A percentile compares a stretch with the other conserved stretches of the same genome.
Evolutionary conservation across 768 basidiomycete species (phyloP).

Genomic region (Candolleomyces efflorescens): DNA sequence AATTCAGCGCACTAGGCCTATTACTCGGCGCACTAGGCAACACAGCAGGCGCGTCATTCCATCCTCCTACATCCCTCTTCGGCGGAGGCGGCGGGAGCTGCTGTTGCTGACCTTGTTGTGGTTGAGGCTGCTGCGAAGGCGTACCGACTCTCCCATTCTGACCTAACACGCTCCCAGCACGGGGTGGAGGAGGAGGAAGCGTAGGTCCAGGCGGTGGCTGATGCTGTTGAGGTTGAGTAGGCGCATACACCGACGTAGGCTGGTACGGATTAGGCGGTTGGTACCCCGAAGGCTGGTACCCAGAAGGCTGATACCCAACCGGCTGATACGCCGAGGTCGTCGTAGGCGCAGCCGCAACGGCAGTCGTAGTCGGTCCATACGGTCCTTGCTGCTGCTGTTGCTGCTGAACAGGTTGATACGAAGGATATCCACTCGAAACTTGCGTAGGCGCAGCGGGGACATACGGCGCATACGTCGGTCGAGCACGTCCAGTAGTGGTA

Average conservation of each 20-base stretch:
- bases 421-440: not conserved
- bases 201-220: slow-evolving; percentile 7
- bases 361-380: not conserved
- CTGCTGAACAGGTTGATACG: slow-evolving; percentile 12
- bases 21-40: slow-evolving; percentile 32
- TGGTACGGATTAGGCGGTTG: slow-evolving; percentile 12
- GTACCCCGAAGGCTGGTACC: slow-evolving; percentile 9
- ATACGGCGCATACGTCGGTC: not conserved
- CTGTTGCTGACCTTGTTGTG: not conserved
- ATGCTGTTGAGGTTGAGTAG: slow-evolving; percentile 13
- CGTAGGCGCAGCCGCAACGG: no score
- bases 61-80: slow-evolving; percentile 74
- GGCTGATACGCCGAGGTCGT: no score
- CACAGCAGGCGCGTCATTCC: slow-evolving; percentile 84
- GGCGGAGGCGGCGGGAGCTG: slow-evolving; percentile 44
- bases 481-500: slow-evolving; percentile 17
- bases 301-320: slow-evolving; percentile 1
- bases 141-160: not conserved
- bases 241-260: slow-evolving; percentile 8
- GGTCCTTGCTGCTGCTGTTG: not conserved
- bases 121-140: slow-evolving; percentile 16
- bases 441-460: slow-evolving; percentile 14
- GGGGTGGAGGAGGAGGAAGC: slow-evolving; percentile 21
- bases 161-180: not conserved
- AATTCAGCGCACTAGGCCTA: slow-evolving; percentile 42